These are phyloP conservation scores for Elaeagnus macrophylla DNA, from an alignment of 306 rosid genomes.

Conservation along the genomic window DNA sequence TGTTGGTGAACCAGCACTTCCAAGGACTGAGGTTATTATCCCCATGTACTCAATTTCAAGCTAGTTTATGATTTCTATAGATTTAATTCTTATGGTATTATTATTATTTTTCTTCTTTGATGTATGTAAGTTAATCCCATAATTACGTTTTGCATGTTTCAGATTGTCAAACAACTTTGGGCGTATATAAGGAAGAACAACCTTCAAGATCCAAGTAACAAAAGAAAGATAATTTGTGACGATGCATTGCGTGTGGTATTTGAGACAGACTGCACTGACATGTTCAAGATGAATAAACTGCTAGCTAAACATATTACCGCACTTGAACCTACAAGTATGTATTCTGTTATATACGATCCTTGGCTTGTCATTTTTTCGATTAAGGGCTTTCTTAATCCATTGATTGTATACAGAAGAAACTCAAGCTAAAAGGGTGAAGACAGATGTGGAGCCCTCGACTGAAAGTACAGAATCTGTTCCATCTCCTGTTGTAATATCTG, in stretches of 20 bases:
- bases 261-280: slow-evolving; percentile 84
- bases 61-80: not conserved
- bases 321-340: slow-evolving; percentile 63
- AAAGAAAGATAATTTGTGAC: slow-evolving; percentile 77
- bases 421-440: slow-evolving; percentile 51
- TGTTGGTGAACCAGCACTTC: slow-evolving; percentile 65
- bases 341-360: not conserved
- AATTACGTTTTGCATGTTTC: slow-evolving; percentile 14
- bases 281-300: slow-evolving; percentile 89
- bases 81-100: not conserved
- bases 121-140: not conserved
- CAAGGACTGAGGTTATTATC: slow-evolving; percentile 62
- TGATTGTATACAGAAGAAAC: slow-evolving; percentile 30
- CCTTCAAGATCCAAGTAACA: slow-evolving; percentile 86
- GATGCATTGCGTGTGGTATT: slow-evolving; percentile 71
- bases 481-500: slow-evolving; percentile 49
- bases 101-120: not conserved
- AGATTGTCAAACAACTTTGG: slow-evolving; percentile 93
- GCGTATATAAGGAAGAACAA: slow-evolving; percentile 85
- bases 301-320: slow-evolving; percentile 72
- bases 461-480: slow-evolving; percentile 36
- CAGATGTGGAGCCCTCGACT: slow-evolving; percentile 36
- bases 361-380: not conserved
- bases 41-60: not conserved
- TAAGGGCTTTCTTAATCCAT: slow-evolving; percentile 4